A percentile compares a stretch with the other conserved stretches of the same genome.
Evolutionary conservation across 2,329 filamentous ascomycete species (phyloP).

Genomic region (Chaetomium sp.): DNA sequence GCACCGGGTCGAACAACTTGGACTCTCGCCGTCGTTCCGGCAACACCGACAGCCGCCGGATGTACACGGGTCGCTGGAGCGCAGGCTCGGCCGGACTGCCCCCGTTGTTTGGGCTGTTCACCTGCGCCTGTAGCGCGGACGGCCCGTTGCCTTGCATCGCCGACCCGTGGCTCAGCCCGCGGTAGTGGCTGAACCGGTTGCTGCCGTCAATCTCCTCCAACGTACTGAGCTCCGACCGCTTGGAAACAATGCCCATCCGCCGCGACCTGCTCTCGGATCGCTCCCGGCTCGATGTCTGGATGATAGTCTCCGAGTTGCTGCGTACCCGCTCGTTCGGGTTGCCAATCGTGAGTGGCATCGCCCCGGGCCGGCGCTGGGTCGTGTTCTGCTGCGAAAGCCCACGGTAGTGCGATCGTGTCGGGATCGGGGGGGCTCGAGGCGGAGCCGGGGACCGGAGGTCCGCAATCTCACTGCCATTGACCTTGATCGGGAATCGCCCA

Average conservation of each 20-base stretch:
- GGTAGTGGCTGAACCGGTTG: slow-evolving; percentile 60
- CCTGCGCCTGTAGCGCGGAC: slow-evolving; percentile 23
- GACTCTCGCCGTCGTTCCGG: slow-evolving; percentile 59
- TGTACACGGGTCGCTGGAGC: slow-evolving; percentile 54
- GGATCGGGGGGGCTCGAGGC: slow-evolving; percentile 67
- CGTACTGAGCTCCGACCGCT: slow-evolving; percentile 54
- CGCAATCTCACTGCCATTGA: slow-evolving; percentile 64
- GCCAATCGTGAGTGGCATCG: slow-evolving; percentile 64
- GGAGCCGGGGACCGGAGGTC: slow-evolving; percentile 63
- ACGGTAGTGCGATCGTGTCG: slow-evolving; percentile 73
- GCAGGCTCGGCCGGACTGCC: slow-evolving; percentile 52
- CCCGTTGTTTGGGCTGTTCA: slow-evolving; percentile 50
- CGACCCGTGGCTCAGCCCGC: slow-evolving; percentile 61
- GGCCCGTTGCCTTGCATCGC: slow-evolving; percentile 53
- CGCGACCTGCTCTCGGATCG: slow-evolving; percentile 50
- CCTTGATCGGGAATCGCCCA: slow-evolving; percentile 62
- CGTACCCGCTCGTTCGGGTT: slow-evolving; percentile 62
- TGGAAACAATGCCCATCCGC: slow-evolving; percentile 59
- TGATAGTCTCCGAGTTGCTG: slow-evolving; percentile 57
- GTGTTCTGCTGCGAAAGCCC: slow-evolving; percentile 63
- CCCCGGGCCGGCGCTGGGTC: slow-evolving; percentile 59
- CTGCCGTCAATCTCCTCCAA: slow-evolving; percentile 57
- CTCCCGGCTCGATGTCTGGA: slow-evolving; percentile 43
- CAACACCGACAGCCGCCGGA: slow-evolving; percentile 56
- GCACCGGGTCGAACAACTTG: slow-evolving; percentile 52